phyloP scores from a whole-genome alignment of 163 green algal species.

The Scenedesmus sp. region DNA sequence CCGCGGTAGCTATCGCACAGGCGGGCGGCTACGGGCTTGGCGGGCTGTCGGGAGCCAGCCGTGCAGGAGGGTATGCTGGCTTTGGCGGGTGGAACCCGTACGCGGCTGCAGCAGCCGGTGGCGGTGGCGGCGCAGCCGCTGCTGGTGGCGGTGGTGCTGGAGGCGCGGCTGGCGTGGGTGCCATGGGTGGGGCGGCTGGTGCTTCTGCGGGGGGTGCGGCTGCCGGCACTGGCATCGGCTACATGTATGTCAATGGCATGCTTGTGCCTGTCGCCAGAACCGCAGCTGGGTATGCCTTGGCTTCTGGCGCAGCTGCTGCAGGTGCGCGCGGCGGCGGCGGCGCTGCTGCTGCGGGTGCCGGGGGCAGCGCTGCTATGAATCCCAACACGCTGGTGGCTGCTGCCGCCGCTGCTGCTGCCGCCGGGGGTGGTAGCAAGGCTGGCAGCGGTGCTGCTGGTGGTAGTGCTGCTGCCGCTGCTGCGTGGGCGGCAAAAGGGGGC shows the following conservation, averaged over 20 bases:
- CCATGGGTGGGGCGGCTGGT: background rate
- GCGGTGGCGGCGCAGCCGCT: background rate
- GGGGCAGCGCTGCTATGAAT: background rate
- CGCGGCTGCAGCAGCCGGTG: background rate
- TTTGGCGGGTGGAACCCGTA: background rate
- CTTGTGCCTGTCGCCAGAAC: slow-evolving; percentile 30
- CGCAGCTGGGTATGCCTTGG: slow-evolving; percentile 23
- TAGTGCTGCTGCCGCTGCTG: background rate
- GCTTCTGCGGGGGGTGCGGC: background rate
- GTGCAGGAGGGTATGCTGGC: background rate
- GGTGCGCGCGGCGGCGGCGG: background rate
- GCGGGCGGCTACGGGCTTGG: background rate
- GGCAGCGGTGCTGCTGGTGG: background rate
- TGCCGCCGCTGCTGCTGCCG: slow-evolving; percentile 5
- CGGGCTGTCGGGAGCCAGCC: background rate
- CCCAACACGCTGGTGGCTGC: background rate
- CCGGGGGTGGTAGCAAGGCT: background rate
- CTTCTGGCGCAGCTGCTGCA: background rate
- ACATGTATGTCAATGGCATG: slow-evolving; percentile 45
- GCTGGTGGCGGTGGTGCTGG: background rate
- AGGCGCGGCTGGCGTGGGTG: background rate
- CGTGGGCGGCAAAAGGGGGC: background rate
- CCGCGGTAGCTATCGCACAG: background rate
- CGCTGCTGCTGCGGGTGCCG: background rate
- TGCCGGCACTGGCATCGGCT: slow-evolving; percentile 14